Evolutionary conservation across 371 early-diverging fungal species (phyloP).

Genomic region (Nosema muscidifuracis): DNA sequence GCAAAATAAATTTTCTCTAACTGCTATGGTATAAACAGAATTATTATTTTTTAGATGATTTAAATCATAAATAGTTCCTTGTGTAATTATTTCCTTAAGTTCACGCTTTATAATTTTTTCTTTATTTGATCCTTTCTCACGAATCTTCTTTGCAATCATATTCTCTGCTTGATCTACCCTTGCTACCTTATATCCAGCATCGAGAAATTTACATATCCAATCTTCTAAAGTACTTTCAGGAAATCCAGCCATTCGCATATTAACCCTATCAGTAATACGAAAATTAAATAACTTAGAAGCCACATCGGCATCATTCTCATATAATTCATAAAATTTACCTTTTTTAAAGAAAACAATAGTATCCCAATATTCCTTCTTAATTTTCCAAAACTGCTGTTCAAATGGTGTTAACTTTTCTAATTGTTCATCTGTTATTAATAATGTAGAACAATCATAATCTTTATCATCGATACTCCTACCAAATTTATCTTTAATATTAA

Average conservation of each 20-base stretch:
- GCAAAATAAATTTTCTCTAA: conserved; percentile 64
- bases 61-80: conserved; percentile 83
- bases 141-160: conserved; percentile 81
- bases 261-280: conserved; percentile 85
- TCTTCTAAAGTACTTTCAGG: conserved; percentile 85
- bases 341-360: conserved; percentile 95
- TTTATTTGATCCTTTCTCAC: conserved; percentile 68
- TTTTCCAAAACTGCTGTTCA: conserved; percentile 97
- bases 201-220: conserved; percentile 90
- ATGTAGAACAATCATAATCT: conserved; percentile 84
- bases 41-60: conserved; percentile 67
- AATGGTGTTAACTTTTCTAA: conserved; percentile 83
- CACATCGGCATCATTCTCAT: conserved; percentile 94
- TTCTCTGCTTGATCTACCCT: conserved; percentile 96
- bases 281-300: conserved; percentile 90
- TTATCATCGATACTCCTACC: conserved; percentile 66
- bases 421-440: conserved; percentile 73
- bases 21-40: conserved; percentile 49
- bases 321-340: conserved; percentile 97
- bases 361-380: conserved; percentile 86
- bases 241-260: conserved; percentile 98
- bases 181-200: conserved; percentile 88
- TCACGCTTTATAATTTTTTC: conserved; percentile 86
- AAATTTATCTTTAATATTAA: conserved; percentile 72
- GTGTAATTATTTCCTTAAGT: conserved; percentile 80